Evolutionary conservation across 352 stramenopile species (phyloP).

Genomic region (Globisporangium parvum): DNA sequence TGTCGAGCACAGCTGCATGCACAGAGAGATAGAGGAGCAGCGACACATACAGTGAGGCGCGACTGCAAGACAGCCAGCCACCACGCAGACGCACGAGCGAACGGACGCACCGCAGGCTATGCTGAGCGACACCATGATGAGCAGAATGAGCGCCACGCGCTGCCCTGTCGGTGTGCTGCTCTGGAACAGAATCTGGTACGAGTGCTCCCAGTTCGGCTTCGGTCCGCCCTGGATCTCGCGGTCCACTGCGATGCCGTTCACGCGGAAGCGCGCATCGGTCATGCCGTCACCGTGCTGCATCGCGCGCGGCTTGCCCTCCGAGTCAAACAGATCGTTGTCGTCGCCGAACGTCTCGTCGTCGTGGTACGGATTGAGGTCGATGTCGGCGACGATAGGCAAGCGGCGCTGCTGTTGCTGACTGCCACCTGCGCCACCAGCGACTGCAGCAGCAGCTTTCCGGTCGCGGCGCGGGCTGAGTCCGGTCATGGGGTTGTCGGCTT

Average conservation of each 20-base stretch:
- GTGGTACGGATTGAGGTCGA: conserved; percentile 16
- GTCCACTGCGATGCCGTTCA: conserved; percentile 72
- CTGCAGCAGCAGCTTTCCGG: conserved; percentile 9
- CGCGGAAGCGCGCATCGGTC: conserved; percentile 51
- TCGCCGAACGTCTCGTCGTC: conserved; percentile 17
- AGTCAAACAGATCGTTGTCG: conserved; percentile 24
- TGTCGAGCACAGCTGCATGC: conserved; percentile 67
- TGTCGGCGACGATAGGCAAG: conserved; percentile 9
- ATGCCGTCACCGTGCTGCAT: conserved; percentile 21
- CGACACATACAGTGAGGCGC: too few relatives aligned
- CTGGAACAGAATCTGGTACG: conserved; percentile 72
- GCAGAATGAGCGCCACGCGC: conserved; percentile 52
- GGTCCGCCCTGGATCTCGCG: conserved; percentile 62
- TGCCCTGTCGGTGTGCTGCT: conserved; percentile 66
- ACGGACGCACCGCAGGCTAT: conserved; percentile 44
- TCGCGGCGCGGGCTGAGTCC: conserved; percentile 30
- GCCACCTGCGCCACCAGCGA: background rate
- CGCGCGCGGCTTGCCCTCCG: conserved; percentile 26
- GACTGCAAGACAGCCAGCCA: too few relatives aligned
- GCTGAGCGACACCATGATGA: conserved; percentile 65
- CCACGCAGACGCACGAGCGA: too few relatives aligned
- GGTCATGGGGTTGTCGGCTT: conserved; percentile 18
- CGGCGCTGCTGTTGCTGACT: conserved; percentile 9
- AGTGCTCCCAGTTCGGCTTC: conserved; percentile 54
- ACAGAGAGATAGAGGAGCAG: too few relatives aligned